Percentiles rank a stretch among this genome's conserved stretches.
These are phyloP conservation scores for Aspergillus conjunctus DNA, from an alignment of 495 filamentous ascomycete species.

Conservation along the genomic window DNA sequence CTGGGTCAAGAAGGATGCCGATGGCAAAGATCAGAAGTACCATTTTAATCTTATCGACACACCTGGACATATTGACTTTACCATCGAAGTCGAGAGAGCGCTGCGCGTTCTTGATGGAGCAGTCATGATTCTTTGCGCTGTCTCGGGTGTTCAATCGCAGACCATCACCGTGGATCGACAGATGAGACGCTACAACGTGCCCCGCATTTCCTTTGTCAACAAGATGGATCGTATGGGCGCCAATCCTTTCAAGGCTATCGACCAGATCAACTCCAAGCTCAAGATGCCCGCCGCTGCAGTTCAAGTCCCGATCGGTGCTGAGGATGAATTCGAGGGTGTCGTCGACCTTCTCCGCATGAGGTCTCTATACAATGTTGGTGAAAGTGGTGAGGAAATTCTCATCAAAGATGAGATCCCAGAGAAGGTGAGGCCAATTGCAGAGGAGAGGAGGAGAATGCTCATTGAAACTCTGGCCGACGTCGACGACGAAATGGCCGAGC, in stretches of 20 bases:
- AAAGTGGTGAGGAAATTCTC: slow-evolving; percentile 69
- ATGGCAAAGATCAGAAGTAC: slow-evolving; percentile 81
- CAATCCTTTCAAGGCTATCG: slow-evolving; percentile 96
- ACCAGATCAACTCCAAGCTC: slow-evolving; percentile 95
- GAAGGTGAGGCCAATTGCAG: slow-evolving; percentile 68
- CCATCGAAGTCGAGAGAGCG: slow-evolving; percentile 97
- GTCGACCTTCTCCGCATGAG: slow-evolving; percentile 93
- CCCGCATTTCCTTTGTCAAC: slow-evolving; percentile 94
- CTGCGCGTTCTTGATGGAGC: slow-evolving; percentile 95
- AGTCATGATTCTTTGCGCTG: slow-evolving; percentile 98
- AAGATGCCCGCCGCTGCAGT: slow-evolving; percentile 90
- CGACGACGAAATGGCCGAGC: slow-evolving; percentile 96
- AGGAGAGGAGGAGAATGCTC: slow-evolving; percentile 78
- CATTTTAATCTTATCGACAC: slow-evolving; percentile 99
- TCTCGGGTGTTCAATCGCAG: slow-evolving; percentile 95
- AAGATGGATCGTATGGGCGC: slow-evolving; percentile 99
- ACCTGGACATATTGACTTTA: slow-evolving; percentile 98
- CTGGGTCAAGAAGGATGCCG: slow-evolving; percentile 80
- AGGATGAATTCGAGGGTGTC: slow-evolving; percentile 92
- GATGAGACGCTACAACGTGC: slow-evolving; percentile 98
- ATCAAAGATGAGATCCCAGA: slow-evolving; percentile 80
- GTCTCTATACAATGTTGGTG: slow-evolving; percentile 86
- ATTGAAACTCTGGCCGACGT: slow-evolving; percentile 97
- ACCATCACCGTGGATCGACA: slow-evolving; percentile 98
- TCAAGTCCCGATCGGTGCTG: slow-evolving; percentile 91